Conservation (phyloP, 768 basidiomycete genomes). For the Neoboletus brunneissimus region DNA sequence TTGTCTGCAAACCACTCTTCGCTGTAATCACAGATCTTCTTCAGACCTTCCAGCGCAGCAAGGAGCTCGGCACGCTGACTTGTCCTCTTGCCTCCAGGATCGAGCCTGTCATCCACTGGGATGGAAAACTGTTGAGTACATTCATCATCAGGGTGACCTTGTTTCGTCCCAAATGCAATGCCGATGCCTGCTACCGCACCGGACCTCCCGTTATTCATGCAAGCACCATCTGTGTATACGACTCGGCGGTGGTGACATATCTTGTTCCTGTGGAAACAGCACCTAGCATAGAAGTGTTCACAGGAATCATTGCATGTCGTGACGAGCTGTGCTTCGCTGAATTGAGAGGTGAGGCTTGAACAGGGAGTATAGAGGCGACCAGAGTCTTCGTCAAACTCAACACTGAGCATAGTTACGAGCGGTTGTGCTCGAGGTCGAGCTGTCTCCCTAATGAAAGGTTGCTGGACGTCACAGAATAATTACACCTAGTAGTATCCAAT, state of each 20-base stretch:
- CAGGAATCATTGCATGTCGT: neutral
- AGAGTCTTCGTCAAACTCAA: neutral
- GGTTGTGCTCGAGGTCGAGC: neutral
- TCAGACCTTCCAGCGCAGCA: slow-evolving; percentile 13
- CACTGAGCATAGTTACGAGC: neutral
- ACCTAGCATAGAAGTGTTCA: neutral
- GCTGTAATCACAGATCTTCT: slow-evolving; percentile 26
- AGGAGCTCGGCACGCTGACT: neutral
- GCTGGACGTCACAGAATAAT: neutral
- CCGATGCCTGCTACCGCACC: neutral
- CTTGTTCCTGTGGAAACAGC: neutral
- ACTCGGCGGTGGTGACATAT: neutral
- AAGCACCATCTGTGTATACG: neutral
- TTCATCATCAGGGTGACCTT: neutral
- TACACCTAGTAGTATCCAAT: neutral
- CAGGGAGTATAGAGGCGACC: neutral
- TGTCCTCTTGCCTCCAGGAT: neutral
- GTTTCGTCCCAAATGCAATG: neutral
- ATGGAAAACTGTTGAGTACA: neutral
- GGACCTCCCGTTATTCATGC: neutral
- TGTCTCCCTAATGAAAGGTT: neutral
- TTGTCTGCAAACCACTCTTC: neutral
- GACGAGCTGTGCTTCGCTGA: neutral
- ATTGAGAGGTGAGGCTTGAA: neutral
- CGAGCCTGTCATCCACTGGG: neutral